phyloP scores from a whole-genome alignment of 345 rosid species.

The Brassica carinata region DNA sequence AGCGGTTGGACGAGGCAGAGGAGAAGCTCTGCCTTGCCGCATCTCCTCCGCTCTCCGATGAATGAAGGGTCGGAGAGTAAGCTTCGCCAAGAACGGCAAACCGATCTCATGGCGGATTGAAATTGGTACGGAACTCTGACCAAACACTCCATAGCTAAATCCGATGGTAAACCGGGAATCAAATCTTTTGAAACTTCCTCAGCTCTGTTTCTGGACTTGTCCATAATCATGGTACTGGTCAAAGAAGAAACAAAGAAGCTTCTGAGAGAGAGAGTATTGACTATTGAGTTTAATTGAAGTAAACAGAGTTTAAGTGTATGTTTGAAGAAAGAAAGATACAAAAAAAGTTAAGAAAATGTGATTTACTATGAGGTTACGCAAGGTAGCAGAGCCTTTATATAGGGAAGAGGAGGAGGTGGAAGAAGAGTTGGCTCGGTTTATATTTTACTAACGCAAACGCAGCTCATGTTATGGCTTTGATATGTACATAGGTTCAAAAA shows the following conservation, averaged over 20 bases:
- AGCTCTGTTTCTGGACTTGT: not conserved
- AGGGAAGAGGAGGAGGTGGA: not conserved
- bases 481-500: too few relatives aligned
- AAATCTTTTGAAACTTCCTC: constrained; percentile 13
- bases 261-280: not conserved
- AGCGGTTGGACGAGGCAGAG: constrained; percentile 55
- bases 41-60: constrained; percentile 37
- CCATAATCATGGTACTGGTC: not conserved
- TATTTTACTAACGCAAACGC: too few relatives aligned
- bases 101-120: constrained; percentile 52
- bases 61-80: constrained; percentile 47
- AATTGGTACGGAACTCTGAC: constrained; percentile 53
- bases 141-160: constrained; percentile 53
- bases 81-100: constrained; percentile 48
- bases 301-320: not conserved
- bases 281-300: not conserved
- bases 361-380: not conserved
- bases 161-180: constrained; percentile 57
- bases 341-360: not conserved
- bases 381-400: constrained; percentile 16
- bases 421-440: not conserved
- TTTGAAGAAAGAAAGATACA: not conserved
- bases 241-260: not conserved
- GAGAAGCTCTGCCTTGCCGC: constrained; percentile 49
- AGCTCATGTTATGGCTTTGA: too few relatives aligned